These are phyloP conservation scores for Mikania micrantha DNA, from an alignment of 129 eudicot genomes.

Conservation along the genomic window DNA sequence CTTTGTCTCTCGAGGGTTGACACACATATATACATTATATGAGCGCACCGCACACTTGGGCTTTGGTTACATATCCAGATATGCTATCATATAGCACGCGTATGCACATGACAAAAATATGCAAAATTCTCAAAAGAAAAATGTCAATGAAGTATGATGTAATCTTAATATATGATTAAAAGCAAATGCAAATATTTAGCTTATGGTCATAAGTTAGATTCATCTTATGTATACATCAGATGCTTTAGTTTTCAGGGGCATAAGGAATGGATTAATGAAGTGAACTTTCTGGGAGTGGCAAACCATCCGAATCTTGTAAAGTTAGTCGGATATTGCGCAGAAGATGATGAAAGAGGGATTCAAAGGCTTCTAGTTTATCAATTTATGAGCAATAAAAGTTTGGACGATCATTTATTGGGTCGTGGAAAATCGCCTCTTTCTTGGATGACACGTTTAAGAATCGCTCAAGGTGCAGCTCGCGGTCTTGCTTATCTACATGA, in stretches of 20 bases:
- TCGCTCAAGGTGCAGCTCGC: constrained; percentile 92
- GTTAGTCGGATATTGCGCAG: constrained; percentile 89
- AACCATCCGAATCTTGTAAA: constrained; percentile 88
- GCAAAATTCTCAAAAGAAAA: too few relatives aligned
- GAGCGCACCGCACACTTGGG: too few relatives aligned
- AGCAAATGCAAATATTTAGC: not conserved
- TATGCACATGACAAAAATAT: too few relatives aligned
- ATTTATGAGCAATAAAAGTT: constrained; percentile 75
- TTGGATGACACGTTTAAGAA: constrained; percentile 64
- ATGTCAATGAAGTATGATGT: not conserved
- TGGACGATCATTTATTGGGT: constrained; percentile 71
- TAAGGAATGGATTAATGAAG: constrained; percentile 94
- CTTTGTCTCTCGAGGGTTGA: too few relatives aligned
- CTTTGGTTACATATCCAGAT: too few relatives aligned
- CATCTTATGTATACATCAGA: constrained; percentile 31
- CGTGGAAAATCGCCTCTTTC: constrained; percentile 59
- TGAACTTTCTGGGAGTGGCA: constrained; percentile 73
- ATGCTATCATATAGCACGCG: too few relatives aligned
- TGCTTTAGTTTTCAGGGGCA: constrained; percentile 93
- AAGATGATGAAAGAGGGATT: constrained; percentile 91
- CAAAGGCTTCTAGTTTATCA: constrained; percentile 87
- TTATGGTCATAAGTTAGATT: not conserved
- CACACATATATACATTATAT: too few relatives aligned
- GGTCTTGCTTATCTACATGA: constrained; percentile 90
- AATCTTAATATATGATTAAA: not conserved